Evolutionary conservation across 2,329 filamentous ascomycete species (phyloP).

Genomic region (Aspergillus sp.): DNA sequence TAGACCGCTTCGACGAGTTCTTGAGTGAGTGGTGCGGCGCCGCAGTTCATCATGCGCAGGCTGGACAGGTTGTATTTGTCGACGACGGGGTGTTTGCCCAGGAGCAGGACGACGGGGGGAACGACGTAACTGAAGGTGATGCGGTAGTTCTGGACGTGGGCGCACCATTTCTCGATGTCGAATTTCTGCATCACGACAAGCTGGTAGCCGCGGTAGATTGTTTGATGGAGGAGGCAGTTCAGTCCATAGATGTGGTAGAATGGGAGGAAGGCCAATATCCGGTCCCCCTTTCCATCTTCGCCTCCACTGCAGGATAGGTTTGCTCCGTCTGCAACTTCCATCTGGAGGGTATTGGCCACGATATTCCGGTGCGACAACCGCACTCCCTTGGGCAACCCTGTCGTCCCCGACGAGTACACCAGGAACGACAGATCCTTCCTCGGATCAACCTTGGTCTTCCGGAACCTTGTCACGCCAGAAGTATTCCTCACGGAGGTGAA

Average conservation of each 20-base stretch:
- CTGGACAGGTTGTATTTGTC: conserved; percentile 73
- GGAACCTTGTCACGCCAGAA: conserved; percentile 52
- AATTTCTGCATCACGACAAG: conserved; percentile 72
- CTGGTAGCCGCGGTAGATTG: conserved; percentile 58
- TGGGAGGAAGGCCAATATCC: conserved; percentile 70
- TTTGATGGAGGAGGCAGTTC: conserved; percentile 63
- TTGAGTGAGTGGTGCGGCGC: conserved; percentile 73
- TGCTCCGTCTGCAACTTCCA: conserved; percentile 46
- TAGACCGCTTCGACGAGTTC: conserved; percentile 74
- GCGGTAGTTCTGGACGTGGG: conserved; percentile 64
- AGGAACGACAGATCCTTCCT: conserved; percentile 72
- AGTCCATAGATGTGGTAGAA: conserved; percentile 91
- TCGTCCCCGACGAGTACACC: conserved; percentile 85
- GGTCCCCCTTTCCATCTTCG: conserved; percentile 59
- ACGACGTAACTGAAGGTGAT: conserved; percentile 77
- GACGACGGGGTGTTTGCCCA: conserved; percentile 72
- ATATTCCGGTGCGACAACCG: conserved; percentile 80
- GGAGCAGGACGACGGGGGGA: conserved; percentile 72
- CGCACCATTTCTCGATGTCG: conserved; percentile 71
- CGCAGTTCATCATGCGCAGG: conserved; percentile 77
- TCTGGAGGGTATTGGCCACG: conserved; percentile 63
- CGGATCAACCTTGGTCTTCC: conserved; percentile 57
- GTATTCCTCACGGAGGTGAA: conserved; percentile 64
- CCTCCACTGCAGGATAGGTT: conserved; percentile 54
- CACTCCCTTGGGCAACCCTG: conserved; percentile 85